phyloP scores from a whole-genome alignment of 352 stramenopile genomes.

The Peronospora tabacina region DNA sequence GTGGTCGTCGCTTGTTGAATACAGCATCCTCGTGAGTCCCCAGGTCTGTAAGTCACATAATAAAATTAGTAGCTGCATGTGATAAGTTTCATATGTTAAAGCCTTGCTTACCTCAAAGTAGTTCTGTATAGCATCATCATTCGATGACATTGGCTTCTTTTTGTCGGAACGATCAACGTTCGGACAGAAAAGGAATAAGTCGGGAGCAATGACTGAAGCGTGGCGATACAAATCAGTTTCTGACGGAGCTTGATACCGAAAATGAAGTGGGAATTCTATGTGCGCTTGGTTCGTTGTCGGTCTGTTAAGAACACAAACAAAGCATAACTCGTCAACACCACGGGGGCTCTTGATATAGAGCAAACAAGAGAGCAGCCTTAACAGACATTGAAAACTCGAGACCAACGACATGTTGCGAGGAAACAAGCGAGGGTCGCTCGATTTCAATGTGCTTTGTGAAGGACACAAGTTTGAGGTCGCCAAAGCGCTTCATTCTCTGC shows the following conservation, averaged over 20 bases:
- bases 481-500: conserved; percentile 53
- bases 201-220: conserved; percentile 36
- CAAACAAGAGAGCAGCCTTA: background rate
- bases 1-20: background rate
- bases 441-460: conserved; percentile 63
- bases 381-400: conserved; percentile 41
- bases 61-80: conserved; percentile 2
- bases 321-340: background rate
- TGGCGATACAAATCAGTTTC: conserved; percentile 28
- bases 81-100: background rate
- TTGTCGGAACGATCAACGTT: background rate
- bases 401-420: conserved; percentile 42
- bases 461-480: conserved; percentile 32
- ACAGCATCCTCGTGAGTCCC: conserved; percentile 3
- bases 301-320: conserved; percentile 9
- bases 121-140: conserved; percentile 6
- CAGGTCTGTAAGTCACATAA: conserved; percentile 13
- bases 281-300: conserved; percentile 13
- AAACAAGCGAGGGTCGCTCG: conserved; percentile 45
- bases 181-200: conserved; percentile 37
- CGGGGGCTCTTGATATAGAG: background rate
- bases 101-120: conserved; percentile 20
- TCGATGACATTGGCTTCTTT: background rate
- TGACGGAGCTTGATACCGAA: conserved; percentile 54
- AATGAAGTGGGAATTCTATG: conserved; percentile 49